phyloP scores from a whole-genome alignment of 306 rosid species.

The Castanea mollissima region DNA sequence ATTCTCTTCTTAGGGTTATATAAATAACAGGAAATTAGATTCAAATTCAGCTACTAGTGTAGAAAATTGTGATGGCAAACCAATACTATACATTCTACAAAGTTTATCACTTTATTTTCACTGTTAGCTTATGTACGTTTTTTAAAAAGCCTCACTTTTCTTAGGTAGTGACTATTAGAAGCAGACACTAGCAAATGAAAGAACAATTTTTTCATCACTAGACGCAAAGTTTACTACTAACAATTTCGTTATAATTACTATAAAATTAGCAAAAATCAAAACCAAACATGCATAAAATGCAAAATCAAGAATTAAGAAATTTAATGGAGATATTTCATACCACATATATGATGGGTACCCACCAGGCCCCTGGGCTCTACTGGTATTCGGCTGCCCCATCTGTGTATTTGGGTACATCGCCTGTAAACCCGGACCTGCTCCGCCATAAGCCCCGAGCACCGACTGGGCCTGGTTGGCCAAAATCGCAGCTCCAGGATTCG shows the following conservation, averaged over 20 bases:
- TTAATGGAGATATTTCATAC: constrained; percentile 31
- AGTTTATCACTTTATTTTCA: no score
- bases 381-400: constrained; percentile 25
- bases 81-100: no score
- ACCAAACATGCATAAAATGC: background rate
- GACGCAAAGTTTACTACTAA: background rate
- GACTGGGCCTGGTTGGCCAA: constrained; percentile 24
- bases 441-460: constrained; percentile 18
- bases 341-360: constrained; percentile 41
- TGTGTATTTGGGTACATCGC: constrained; percentile 27
- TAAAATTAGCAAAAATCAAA: constrained; percentile 1
- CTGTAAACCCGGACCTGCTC: constrained; percentile 19
- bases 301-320: constrained; percentile 5
- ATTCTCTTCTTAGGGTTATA: background rate
- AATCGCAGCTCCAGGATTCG: constrained; percentile 20
- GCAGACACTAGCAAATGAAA: background rate
- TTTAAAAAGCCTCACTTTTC: no score
- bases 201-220: background rate
- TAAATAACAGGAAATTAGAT: background rate
- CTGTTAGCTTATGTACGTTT: no score
- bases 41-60: no score
- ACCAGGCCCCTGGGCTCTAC: constrained; percentile 25
- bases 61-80: no score
- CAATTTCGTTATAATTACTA: background rate
- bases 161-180: no score